Percentiles rank a stretch among this genome's conserved stretches.
These are phyloP conservation scores for Russula foetens DNA, from an alignment of 768 basidiomycete species.

Conservation along the genomic window DNA sequence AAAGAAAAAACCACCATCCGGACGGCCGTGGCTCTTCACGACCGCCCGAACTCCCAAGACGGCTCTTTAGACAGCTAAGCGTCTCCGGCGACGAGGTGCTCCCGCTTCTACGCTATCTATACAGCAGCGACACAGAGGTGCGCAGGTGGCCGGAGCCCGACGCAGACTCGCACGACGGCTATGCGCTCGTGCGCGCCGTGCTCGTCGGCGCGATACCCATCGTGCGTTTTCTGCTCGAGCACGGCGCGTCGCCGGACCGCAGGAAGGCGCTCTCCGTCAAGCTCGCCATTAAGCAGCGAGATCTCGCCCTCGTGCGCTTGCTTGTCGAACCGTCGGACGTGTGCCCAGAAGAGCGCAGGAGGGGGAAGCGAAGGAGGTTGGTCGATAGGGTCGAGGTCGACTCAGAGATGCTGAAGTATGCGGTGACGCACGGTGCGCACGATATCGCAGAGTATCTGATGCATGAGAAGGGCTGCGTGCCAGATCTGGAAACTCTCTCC, in stretches of 20 bases:
- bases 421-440: slow-evolving; percentile 54
- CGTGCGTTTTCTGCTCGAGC: slow-evolving; percentile 57
- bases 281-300: slow-evolving; percentile 66
- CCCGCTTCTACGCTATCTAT: slow-evolving; percentile 56
- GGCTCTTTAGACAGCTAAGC: slow-evolving; percentile 40
- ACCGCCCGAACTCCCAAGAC: slow-evolving; percentile 49
- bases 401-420: slow-evolving; percentile 52
- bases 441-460: slow-evolving; percentile 68
- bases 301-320: slow-evolving; percentile 59
- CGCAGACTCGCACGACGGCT: slow-evolving; percentile 67
- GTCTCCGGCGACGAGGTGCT: slow-evolving; percentile 51
- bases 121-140: slow-evolving; percentile 34
- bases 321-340: slow-evolving; percentile 50
- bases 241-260: slow-evolving; percentile 60
- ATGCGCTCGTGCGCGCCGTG: slow-evolving; percentile 75
- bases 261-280: slow-evolving; percentile 59
- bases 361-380: slow-evolving; percentile 43
- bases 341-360: neutral
- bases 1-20: neutral
- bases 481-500: slow-evolving; percentile 57
- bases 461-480: slow-evolving; percentile 61
- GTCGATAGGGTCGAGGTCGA: slow-evolving; percentile 52
- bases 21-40: neutral
- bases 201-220: slow-evolving; percentile 55
- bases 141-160: slow-evolving; percentile 31